These are phyloP conservation scores for Boletus albobrunnescens DNA, from an alignment of 1,284 basidiomycete species.

Conservation along the genomic window DNA sequence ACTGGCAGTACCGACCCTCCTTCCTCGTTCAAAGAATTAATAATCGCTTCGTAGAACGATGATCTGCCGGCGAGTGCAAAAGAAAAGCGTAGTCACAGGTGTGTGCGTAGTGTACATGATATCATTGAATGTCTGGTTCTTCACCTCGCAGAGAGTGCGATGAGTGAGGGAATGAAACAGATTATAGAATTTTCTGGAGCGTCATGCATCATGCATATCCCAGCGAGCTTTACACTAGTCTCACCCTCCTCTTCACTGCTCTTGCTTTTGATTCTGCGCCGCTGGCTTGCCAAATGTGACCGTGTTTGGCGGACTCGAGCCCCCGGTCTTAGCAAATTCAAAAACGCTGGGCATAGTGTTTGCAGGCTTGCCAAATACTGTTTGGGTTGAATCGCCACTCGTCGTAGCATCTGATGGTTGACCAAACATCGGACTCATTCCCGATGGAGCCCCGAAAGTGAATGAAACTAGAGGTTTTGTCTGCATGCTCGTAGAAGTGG, in stretches of 20 bases:
- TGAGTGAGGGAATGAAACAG: not conserved
- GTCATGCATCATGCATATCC: not conserved
- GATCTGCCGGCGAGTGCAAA: not conserved
- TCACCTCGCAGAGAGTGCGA: not conserved
- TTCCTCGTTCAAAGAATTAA: not conserved
- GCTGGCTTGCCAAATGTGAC: slow-evolving; percentile 27
- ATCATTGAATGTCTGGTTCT: not conserved
- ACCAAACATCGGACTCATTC: slow-evolving; percentile 7
- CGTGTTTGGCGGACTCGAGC: slow-evolving; percentile 12
- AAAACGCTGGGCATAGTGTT: slow-evolving; percentile 30
- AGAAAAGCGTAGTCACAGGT: slow-evolving; percentile 2
- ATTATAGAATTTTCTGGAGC: not conserved
- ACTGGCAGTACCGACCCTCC: no score
- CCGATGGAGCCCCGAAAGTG: slow-evolving; percentile 17
- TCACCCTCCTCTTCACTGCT: slow-evolving; percentile 18
- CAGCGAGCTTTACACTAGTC: not conserved
- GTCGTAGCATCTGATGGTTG: slow-evolving; percentile 12
- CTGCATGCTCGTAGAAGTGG: slow-evolving; percentile 6
- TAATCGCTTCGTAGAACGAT: not conserved
- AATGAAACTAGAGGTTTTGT: slow-evolving; percentile 19
- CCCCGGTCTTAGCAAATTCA: slow-evolving; percentile 29
- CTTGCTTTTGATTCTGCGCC: slow-evolving; percentile 34
- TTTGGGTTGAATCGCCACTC: slow-evolving; percentile 11
- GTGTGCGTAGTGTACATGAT: slow-evolving; percentile 21
- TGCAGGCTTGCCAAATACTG: slow-evolving; percentile 23